Evolutionary conservation across 1,284 basidiomycete genomes (phyloP).

Genomic region (Cystobasidiaceae sp.): DNA sequence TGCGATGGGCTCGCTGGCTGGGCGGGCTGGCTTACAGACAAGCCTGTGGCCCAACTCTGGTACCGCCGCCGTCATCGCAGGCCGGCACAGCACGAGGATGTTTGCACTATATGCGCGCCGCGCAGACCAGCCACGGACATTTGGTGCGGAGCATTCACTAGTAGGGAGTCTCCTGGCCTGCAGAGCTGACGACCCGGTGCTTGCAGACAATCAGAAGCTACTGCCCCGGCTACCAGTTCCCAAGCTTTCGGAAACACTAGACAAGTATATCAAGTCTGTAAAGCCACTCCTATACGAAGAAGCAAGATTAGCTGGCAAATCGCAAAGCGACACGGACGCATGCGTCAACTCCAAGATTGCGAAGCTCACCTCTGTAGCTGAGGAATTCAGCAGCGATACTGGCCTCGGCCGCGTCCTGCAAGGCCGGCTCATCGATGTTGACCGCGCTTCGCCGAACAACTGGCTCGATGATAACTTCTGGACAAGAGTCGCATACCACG

Average conservation of each 20-base stretch:
- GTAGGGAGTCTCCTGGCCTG: too few relatives aligned
- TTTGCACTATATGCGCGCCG: constrained; percentile 47
- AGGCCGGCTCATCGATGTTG: constrained; percentile 78
- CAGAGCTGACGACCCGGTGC: too few relatives aligned
- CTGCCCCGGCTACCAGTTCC: constrained; percentile 79
- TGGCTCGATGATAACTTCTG: constrained; percentile 96
- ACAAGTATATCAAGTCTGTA: constrained; percentile 72
- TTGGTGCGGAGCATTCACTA: too few relatives aligned
- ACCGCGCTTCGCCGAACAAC: constrained; percentile 77
- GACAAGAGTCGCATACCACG: constrained; percentile 82
- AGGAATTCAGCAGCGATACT: constrained; percentile 60
- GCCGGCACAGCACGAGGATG: constrained; percentile 42
- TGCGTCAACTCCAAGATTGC: constrained; percentile 58
- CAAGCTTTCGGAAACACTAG: constrained; percentile 66
- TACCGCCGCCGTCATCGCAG: not conserved
- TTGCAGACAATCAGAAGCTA: constrained; percentile 32
- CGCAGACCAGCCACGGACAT: constrained; percentile 49
- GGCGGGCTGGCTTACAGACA: not conserved
- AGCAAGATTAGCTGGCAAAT: constrained; percentile 50
- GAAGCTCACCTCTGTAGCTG: constrained; percentile 60
- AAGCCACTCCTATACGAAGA: constrained; percentile 74
- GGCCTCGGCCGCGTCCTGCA: constrained; percentile 71
- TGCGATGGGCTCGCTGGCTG: constrained; percentile 3
- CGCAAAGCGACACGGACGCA: constrained; percentile 49
- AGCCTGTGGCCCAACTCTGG: not conserved